Base-by-base conservation (phyloP, 2,329 filamentous ascomycete species). In the Rugonectria rugulosa region DNA sequence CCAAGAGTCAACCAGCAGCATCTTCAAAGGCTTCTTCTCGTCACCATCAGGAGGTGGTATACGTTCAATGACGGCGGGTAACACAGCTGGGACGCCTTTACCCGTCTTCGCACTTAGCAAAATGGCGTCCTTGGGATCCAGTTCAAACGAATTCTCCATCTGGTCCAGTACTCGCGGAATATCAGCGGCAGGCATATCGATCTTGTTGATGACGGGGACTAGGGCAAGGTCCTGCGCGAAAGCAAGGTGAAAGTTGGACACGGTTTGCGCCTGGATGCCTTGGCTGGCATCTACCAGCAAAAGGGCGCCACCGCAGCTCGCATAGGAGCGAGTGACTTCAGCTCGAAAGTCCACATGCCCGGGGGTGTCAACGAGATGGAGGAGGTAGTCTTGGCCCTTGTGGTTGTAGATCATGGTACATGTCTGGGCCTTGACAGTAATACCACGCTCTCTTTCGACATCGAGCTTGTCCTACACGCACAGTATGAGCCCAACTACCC, bases 351-450 rank as follows among this genome's bases (percentile, higher is more conserved):
- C 95, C 54, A 99, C 95, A 77, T 99, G 95, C 23, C 95, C 95
- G 1, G 95, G 95, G 0, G 95, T 99, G 73, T 99, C 95, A 53
- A 99, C 93, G 23, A 99, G 82, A 75, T 99, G 95, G 24, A 99
- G 81, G 53, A 99, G 82, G 72, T 98, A 98, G 73, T 99, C 95
- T 26, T 89, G 79, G 14, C 90, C 93, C 15, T 89, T 79, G 76
- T 97, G 81, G 23, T 89, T 92, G 79, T 97, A 97, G 47, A 99
- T 84, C 95, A 99, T 99, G 52, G 89, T 95, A 76, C 95, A 98
- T 53, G 95, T 98, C 79, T 99, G 95, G 51, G 95, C 95, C 79
- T 99, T 99, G 73, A 99, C 95, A 0, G 95, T 99, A 72, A 99
- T 99, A 59, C 95, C 95, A 32, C 95, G 86, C 75, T 98, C 92